Evolutionary conservation across 768 basidiomycete genomes (phyloP), one percentile per base, ranked within the genome.

Genomic region (Boletus tylopilopsis): DNA sequence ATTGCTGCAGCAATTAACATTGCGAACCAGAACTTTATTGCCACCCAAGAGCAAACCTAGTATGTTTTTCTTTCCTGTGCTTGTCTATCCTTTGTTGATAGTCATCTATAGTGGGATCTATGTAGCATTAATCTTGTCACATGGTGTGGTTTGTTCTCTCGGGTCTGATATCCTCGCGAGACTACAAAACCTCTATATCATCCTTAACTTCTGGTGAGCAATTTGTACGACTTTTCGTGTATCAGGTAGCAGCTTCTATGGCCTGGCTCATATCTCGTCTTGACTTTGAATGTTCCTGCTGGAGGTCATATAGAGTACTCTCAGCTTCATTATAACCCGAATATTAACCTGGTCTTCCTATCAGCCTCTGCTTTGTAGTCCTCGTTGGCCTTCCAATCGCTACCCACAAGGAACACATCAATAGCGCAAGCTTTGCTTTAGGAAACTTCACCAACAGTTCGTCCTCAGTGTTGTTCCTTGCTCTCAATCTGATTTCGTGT

Each of bases 141-240:
- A 90, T 61, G 85, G 76, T 0, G 49, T 82, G 1, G 61, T 86
- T 22, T 89, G 86, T 56, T 84, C 84, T 53, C 71, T 89, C 13
- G 85, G 79, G 15, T 87, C 87, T 2, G 62, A 71, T 9, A 44
- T 83, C 27, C 71, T 91, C 16, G 88, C 88, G 1, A 73, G 86
- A 24, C 58, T 90, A 15, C 89, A 91, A 62, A 81, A 76, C n/a
- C 64, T 85, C 8, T 90, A 85, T 56, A 78, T 89, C 18, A 55
- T 78, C 18, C 71, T 90, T 35, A 90, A 90, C 60, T 64, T 89
- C 25, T 43, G 79, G 83, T 84, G 64, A 49, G 84, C 70, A 6
- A 11, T 29, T 29, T 2, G 13, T 15, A 16, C 18, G 15, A n/a
- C n/a, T 18, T 7, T 6, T n/a, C n/a, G n/a, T n/a, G n/a, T n/a